Conservation (phyloP, 805 yeast species). For the Sugiyamaella qingdaonensis region DNA sequence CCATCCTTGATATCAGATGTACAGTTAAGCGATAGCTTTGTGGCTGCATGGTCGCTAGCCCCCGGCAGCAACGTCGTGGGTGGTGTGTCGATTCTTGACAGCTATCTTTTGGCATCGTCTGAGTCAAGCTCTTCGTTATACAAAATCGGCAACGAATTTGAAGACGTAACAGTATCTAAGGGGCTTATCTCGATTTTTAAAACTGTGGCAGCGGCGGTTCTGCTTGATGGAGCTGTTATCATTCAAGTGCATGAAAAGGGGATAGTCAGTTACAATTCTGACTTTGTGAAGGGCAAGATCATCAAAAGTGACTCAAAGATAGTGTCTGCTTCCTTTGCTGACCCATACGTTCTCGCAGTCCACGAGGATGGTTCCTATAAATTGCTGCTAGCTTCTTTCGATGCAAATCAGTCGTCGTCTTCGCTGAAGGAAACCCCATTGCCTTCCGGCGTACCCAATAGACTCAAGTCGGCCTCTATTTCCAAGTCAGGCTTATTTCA, state of each 20-base stretch:
- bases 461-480: background rate
- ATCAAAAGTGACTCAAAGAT: slow-evolving; percentile 12
- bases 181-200: slow-evolving; percentile 59
- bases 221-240: slow-evolving; percentile 52
- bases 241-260: slow-evolving; percentile 71
- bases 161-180: slow-evolving; percentile 35
- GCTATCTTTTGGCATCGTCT: slow-evolving; percentile 69
- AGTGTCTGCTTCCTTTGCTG: slow-evolving; percentile 25
- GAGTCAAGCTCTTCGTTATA: slow-evolving; percentile 41
- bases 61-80: slow-evolving; percentile 14
- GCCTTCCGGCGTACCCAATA: slow-evolving; percentile 1
- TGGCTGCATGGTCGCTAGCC: slow-evolving; percentile 16
- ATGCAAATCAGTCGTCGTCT: slow-evolving; percentile 3
- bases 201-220: slow-evolving; percentile 64
- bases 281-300: slow-evolving; percentile 7
- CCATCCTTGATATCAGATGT: slow-evolving; percentile 48
- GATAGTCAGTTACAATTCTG: slow-evolving; percentile 47
- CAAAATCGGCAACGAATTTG: slow-evolving; percentile 40
- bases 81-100: slow-evolving; percentile 41
- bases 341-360: slow-evolving; percentile 22
- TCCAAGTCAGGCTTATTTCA: slow-evolving; percentile 1
- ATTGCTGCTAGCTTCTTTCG: slow-evolving; percentile 2
- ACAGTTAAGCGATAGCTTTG: background rate
- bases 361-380: slow-evolving; percentile 24
- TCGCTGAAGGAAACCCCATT: slow-evolving; percentile 6